These are phyloP conservation scores for Flagelloscypha sp. DNA, from an alignment of 768 basidiomycete species.

Conservation along the genomic window DNA sequence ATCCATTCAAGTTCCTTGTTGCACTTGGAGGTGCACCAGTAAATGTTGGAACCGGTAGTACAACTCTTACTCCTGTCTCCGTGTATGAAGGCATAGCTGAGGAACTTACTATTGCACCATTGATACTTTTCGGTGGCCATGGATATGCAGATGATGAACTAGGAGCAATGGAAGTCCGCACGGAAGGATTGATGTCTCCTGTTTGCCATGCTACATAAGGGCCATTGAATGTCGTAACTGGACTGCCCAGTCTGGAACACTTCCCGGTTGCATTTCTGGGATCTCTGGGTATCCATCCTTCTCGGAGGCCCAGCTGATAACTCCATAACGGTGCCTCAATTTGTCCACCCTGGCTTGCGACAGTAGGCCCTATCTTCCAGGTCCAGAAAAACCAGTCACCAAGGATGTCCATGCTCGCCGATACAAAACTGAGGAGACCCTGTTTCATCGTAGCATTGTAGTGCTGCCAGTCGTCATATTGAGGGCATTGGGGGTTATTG, in stretches of 20 bases:
- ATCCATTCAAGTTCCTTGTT: conserved; percentile 41
- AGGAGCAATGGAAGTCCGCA: conserved; percentile 35
- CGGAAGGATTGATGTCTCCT: conserved; percentile 43
- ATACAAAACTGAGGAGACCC: conserved; percentile 16
- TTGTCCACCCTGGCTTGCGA: conserved; percentile 16
- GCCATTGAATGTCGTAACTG: conserved; percentile 27
- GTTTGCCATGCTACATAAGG: conserved; percentile 45
- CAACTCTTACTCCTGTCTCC: conserved; percentile 44
- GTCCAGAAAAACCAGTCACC: conserved; percentile 46
- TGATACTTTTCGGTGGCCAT: conserved; percentile 62
- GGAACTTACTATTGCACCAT: conserved; percentile 30
- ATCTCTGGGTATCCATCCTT: conserved; percentile 75
- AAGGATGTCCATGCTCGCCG: conserved; percentile 26
- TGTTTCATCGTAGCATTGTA: conserved; percentile 36
- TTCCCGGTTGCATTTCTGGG: conserved; percentile 58
- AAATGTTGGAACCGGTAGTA: conserved; percentile 46
- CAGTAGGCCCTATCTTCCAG: conserved; percentile 47
- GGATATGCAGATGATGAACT: conserved; percentile 30
- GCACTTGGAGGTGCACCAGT: conserved; percentile 33
- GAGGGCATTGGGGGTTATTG: conserved; percentile 21
- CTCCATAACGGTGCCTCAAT: conserved; percentile 42
- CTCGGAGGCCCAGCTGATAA: conserved; percentile 43
- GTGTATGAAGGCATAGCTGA: conserved; percentile 57
- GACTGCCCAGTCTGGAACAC: conserved; percentile 48
- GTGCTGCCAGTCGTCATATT: conserved; percentile 44